Percentiles rank a stretch among this genome's conserved stretches.
These are phyloP conservation scores for Tetrahymena thermophila DNA, from an alignment of 73 alveolate species.

Conservation along the genomic window DNA sequence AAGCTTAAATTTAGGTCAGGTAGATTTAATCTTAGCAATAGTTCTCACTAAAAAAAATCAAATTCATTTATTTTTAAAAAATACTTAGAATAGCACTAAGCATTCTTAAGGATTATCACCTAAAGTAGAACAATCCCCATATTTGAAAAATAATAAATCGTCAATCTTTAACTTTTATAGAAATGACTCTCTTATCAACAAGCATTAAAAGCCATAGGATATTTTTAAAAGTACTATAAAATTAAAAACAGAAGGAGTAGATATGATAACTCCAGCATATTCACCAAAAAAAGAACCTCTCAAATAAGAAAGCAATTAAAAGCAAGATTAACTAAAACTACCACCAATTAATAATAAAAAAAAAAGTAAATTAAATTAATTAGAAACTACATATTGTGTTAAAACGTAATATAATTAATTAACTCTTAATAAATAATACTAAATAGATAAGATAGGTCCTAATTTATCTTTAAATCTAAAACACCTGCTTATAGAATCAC, in stretches of 20 bases:
- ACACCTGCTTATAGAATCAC: neutral
- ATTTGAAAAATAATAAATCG: neutral
- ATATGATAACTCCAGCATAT: neutral
- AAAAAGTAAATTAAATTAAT: neutral
- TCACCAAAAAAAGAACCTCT: neutral
- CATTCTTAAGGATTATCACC: neutral
- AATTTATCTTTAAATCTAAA: neutral
- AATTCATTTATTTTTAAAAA: neutral
- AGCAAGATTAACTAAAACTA: neutral
- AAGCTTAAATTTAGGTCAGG: neutral
- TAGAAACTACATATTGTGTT: neutral
- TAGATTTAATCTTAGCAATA: no score
- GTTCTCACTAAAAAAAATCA: no score
- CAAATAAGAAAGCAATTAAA: neutral
- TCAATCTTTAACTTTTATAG: neutral
- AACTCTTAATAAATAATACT: neutral
- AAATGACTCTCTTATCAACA: neutral
- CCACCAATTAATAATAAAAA: neutral
- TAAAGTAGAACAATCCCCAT: neutral
- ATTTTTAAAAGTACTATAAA: neutral
- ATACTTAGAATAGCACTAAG: neutral
- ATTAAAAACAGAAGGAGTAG: neutral
- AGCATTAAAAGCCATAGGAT: neutral
- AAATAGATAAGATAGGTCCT: neutral
- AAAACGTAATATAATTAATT: neutral